phyloP scores from a whole-genome alignment of 1,284 basidiomycete species.

The Malassezia sp. region DNA sequence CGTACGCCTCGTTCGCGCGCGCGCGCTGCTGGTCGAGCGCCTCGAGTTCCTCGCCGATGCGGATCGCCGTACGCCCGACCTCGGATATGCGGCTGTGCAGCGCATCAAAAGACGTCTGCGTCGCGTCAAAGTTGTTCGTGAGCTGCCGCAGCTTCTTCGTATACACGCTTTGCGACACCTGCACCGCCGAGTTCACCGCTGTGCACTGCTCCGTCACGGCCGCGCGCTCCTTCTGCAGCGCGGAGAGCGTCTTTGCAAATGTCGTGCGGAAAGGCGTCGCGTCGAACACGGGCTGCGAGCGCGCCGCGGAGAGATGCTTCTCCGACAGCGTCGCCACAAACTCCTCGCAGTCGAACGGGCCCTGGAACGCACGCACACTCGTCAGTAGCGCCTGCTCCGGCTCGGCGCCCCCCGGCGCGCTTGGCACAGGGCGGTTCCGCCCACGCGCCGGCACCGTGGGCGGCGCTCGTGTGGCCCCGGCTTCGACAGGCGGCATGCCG shows the following conservation, averaged over 20 bases:
- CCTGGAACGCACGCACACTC: slow-evolving; percentile 57
- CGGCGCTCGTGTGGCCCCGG: slow-evolving; percentile 6
- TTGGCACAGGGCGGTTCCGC: slow-evolving; percentile 15
- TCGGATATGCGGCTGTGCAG: slow-evolving; percentile 59
- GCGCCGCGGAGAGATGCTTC: slow-evolving; percentile 70
- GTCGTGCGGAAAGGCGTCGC: slow-evolving; percentile 82
- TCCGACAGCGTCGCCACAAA: slow-evolving; percentile 76
- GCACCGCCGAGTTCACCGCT: slow-evolving; percentile 80
- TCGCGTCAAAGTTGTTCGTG: slow-evolving; percentile 70
- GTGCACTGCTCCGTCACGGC: slow-evolving; percentile 79
- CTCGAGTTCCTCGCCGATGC: slow-evolving; percentile 88
- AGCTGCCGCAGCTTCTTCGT: slow-evolving; percentile 83
- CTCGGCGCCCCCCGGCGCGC: not conserved
- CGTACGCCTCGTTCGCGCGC: slow-evolving; percentile 81
- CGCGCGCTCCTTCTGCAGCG: slow-evolving; percentile 68
- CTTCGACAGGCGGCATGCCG: too few relatives aligned
- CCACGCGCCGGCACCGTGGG: slow-evolving; percentile 8
- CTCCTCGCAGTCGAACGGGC: slow-evolving; percentile 81
- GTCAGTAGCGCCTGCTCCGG: slow-evolving; percentile 60
- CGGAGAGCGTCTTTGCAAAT: slow-evolving; percentile 79
- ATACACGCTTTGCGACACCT: slow-evolving; percentile 82
- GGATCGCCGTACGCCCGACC: slow-evolving; percentile 83
- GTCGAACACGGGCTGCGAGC: slow-evolving; percentile 73
- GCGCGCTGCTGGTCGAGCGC: slow-evolving; percentile 83
- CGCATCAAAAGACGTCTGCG: slow-evolving; percentile 32